phyloP scores from a whole-genome alignment of 257 asterid species.

The Fraxinus cuspidata region DNA sequence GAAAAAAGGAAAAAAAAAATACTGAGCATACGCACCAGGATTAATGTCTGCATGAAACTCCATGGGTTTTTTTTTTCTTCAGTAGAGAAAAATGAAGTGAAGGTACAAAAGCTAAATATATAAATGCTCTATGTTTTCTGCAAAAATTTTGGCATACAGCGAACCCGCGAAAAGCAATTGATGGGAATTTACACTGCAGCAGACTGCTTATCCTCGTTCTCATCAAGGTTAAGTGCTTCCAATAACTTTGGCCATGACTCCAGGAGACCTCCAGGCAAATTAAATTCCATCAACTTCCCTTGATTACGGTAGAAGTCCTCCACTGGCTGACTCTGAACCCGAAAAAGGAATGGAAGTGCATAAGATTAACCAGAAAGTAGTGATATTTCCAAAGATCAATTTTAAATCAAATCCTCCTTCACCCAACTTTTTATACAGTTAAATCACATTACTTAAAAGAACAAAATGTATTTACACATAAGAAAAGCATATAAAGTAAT shows the following conservation, averaged over 20 bases:
- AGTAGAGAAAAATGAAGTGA: slow-evolving; percentile 9
- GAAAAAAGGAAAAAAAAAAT: slow-evolving; percentile 4
- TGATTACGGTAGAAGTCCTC: slow-evolving; percentile 71
- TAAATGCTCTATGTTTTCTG: slow-evolving; percentile 34
- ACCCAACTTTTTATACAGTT: background rate
- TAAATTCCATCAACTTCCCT: slow-evolving; percentile 79
- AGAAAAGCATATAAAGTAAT: background rate
- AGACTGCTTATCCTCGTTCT: slow-evolving; percentile 67
- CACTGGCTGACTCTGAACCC: slow-evolving; percentile 82
- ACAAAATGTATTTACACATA: background rate
- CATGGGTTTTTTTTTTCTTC: slow-evolving; percentile 32
- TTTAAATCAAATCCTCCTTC: background rate
- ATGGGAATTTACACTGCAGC: slow-evolving; percentile 53
- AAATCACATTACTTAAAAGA: background rate
- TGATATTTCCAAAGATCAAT: background rate
- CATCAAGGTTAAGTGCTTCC: slow-evolving; percentile 83
- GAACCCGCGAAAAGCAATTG: slow-evolving; percentile 29
- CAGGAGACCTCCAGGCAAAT: slow-evolving; percentile 88
- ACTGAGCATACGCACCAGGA: slow-evolving; percentile 29
- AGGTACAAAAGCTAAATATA: background rate
- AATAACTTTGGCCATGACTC: slow-evolving; percentile 92
- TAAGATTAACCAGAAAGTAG: background rate
- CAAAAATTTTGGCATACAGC: slow-evolving; percentile 48
- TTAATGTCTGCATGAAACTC: slow-evolving; percentile 28
- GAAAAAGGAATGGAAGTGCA: slow-evolving; percentile 11